phyloP scores from a whole-genome alignment of 1,139 yeast genomes.

The Debaryomycetaceae sp. region DNA sequence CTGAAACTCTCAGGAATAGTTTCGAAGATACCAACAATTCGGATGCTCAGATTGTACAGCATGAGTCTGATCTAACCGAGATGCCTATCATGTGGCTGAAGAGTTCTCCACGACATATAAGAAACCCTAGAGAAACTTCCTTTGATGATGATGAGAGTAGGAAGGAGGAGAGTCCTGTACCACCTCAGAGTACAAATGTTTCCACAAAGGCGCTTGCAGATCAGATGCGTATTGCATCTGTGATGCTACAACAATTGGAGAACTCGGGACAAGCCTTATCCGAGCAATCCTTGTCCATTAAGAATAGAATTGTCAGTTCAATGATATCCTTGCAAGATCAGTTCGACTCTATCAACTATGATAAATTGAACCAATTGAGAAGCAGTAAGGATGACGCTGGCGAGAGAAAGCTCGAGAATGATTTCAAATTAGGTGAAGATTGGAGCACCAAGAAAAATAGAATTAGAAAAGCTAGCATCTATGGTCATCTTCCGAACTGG shows the following conservation, averaged over 20 bases:
- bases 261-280: constrained; percentile 64
- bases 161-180: constrained; percentile 1
- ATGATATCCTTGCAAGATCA: constrained; percentile 85
- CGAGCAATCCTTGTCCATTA: constrained; percentile 71
- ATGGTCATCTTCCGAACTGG: constrained; percentile 89
- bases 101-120: constrained; percentile 6
- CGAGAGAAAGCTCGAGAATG: constrained; percentile 86
- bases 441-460: constrained; percentile 82
- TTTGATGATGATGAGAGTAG: not conserved
- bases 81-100: constrained; percentile 26
- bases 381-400: constrained; percentile 58
- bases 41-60: constrained; percentile 1
- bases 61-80: constrained; percentile 61
- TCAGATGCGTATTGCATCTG: constrained; percentile 94
- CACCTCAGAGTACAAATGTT: constrained; percentile 2
- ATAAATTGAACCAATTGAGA: constrained; percentile 50
- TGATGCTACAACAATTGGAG: constrained; percentile 88
- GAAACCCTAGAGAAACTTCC: constrained; percentile 6
- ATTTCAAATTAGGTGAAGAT: constrained; percentile 88
- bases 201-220: constrained; percentile 61
- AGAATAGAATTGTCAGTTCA: constrained; percentile 73
- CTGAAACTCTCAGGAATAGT: constrained; percentile 1
- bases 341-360: constrained; percentile 46
- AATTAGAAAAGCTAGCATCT: constrained; percentile 70
- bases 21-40: constrained; percentile 1